Conservation (phyloP, 1,139 yeast genomes). For the Arxiozyma slooffiae region DNA sequence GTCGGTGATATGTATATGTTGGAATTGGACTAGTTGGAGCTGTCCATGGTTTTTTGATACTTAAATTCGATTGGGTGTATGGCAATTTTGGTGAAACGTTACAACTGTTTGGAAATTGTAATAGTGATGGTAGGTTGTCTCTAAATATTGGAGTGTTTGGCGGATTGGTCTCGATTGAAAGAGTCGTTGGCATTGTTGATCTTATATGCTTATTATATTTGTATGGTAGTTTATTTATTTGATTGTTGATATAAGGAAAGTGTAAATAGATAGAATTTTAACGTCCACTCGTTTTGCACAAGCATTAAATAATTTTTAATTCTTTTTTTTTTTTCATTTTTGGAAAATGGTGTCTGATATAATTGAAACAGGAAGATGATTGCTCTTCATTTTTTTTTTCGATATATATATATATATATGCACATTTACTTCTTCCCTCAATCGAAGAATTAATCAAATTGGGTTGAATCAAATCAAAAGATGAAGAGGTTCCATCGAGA, state of each 20-base stretch:
- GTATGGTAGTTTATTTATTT: too few species aligned
- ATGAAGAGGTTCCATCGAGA: neutral
- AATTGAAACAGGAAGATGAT: too few species aligned
- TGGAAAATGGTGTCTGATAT: too few species aligned
- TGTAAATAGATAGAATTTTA: too few species aligned
- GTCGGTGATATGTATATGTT: slow-evolving; percentile 1
- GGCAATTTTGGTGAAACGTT: slow-evolving; percentile 2
- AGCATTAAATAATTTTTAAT: too few species aligned
- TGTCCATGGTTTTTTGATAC: slow-evolving; percentile 18
- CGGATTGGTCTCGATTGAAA: neutral
- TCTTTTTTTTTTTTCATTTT: too few species aligned
- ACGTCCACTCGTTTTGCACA: too few species aligned
- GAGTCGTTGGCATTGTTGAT: neutral
- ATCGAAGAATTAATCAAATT: neutral
- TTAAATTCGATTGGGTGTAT: neutral
- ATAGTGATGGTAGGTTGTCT: neutral
- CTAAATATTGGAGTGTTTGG: neutral
- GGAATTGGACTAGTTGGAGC: slow-evolving; percentile 28
- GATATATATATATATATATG: too few species aligned
- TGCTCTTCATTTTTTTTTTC: too few species aligned
- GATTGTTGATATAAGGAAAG: too few species aligned
- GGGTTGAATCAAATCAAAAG: neutral
- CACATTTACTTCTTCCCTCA: neutral
- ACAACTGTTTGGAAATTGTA: slow-evolving; percentile 1
- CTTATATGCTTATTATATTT: neutral